Percentiles rank a stretch among this genome's conserved stretches.
Conservation (phyloP, 1,284 basidiomycete species). For the Apiotrichum laibachii region DNA sequence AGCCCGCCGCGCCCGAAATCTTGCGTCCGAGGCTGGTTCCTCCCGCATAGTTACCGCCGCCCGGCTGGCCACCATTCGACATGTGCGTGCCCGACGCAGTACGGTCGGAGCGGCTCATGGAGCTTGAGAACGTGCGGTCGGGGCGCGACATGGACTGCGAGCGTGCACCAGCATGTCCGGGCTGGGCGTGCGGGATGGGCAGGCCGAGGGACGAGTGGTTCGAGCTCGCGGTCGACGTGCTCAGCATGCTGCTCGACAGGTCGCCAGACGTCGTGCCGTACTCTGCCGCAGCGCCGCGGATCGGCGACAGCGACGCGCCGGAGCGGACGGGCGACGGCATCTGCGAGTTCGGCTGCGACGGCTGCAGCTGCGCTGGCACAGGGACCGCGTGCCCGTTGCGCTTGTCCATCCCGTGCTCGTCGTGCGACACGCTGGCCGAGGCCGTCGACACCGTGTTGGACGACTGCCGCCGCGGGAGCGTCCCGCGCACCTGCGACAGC, state of each 20-base stretch:
- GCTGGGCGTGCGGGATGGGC: not conserved
- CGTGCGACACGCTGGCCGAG: not conserved
- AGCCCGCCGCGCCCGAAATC: slow-evolving; percentile 17
- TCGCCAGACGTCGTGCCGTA: not conserved
- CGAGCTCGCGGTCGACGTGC: not conserved
- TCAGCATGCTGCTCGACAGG: slow-evolving; percentile 11
- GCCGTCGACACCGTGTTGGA: slow-evolving; percentile 9
- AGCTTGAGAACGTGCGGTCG: not conserved
- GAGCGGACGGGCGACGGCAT: slow-evolving; percentile 1
- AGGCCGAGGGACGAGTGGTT: not conserved
- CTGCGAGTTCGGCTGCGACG: not conserved
- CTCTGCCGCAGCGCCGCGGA: too few relatives aligned
- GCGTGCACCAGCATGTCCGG: too few relatives aligned
- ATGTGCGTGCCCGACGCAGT: slow-evolving; percentile 1
- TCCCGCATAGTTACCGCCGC: slow-evolving; percentile 1
- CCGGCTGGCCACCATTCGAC: slow-evolving; percentile 3
- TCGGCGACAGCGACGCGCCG: not conserved
- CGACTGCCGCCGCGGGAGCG: slow-evolving; percentile 7
- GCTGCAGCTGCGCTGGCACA: not conserved
- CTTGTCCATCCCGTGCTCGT: not conserved
- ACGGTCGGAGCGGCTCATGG: not conserved
- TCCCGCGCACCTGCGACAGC: not conserved
- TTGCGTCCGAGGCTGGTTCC: slow-evolving; percentile 15
- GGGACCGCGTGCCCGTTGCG: not conserved
- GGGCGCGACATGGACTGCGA: not conserved